Base-by-base conservation (phyloP, 345 rosid species). In the Hypericum androsaemum region DNA sequence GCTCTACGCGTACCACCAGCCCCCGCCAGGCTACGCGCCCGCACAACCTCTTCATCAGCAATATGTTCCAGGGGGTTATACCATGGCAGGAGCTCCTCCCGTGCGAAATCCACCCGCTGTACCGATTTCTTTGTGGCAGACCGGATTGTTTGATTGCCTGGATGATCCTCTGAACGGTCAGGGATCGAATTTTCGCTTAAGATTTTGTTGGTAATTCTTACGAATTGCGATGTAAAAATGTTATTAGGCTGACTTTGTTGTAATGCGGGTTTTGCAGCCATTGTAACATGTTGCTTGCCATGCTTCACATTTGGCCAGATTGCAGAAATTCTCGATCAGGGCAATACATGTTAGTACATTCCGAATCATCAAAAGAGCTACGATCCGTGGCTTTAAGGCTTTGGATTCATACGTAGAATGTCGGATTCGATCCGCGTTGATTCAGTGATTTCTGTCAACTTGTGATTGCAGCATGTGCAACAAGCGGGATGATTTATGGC, bases 261-360 rank as follows among this genome's bases (percentile, higher is more conserved):
- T 22, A 22, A 22, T 22, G 2, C 32, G 32, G 32, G 32, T 22
- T 22, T 22, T 4, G 60, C 49, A 75, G 84, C 77, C 39, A 50
- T 73, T 15, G 40, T 65, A 60, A 68, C 81, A 45, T 43, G 66
- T 32, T 47, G 62, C 56, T 57, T 63, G 14, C 83, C 80, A 14
- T 75, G 78, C 55, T 44, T 70, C 47, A 75, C 84, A 36, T 79
- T 70, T 39, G 81, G 84, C 51, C 76, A 64, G 58, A 73, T 75
- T 60, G 63, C 81, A 0, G 81, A 76, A 67, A 77, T 79, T 5
- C 2, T 71, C 46, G 80, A 71, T 54, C 69, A 72, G 61, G 81
- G 79, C 54, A 76, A 73, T 37, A 65, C 66, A 59, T 58, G 79
- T 73, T 71, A 57, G 76, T 61, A 22, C 32, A n/a, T n/a, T n/a